Conservation (phyloP, 305 asterid species). For the Solanum hybrid region DNA sequence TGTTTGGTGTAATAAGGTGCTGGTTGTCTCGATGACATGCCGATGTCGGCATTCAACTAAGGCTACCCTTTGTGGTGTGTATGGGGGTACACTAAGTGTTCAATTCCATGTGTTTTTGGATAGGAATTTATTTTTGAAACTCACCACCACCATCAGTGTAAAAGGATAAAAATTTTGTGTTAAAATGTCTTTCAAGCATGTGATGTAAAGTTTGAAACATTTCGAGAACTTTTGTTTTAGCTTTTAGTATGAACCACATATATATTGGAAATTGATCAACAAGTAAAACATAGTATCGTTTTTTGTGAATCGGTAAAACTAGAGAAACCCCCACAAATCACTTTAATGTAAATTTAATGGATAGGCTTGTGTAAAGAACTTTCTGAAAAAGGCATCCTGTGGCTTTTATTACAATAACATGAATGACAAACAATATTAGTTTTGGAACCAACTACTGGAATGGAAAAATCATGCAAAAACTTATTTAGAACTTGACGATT, state of each 20-base stretch:
- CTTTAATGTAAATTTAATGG: neutral
- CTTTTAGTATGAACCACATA: neutral
- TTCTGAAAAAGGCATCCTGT: neutral
- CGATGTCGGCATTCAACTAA: neutral
- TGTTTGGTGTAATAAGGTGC: neutral
- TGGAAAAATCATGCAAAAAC: neutral
- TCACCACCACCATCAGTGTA: neutral
- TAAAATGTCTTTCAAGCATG: neutral
- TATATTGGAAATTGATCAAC: neutral
- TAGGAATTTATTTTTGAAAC: neutral
- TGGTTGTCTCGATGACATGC: neutral
- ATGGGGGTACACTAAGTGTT: neutral
- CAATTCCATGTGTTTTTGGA: neutral
- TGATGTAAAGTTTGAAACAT: neutral
- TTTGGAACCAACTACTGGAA: neutral
- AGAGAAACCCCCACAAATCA: neutral
- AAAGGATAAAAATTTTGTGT: neutral
- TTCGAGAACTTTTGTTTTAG: neutral
- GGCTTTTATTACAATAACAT: neutral
- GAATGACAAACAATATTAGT: neutral
- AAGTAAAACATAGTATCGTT: neutral
- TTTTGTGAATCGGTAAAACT: neutral
- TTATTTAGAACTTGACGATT: neutral
- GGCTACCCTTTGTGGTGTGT: neutral
- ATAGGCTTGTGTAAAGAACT: neutral